Conservation (phyloP, 2,329 filamentous ascomycete genomes). For the Blastomyces silverae region DNA sequence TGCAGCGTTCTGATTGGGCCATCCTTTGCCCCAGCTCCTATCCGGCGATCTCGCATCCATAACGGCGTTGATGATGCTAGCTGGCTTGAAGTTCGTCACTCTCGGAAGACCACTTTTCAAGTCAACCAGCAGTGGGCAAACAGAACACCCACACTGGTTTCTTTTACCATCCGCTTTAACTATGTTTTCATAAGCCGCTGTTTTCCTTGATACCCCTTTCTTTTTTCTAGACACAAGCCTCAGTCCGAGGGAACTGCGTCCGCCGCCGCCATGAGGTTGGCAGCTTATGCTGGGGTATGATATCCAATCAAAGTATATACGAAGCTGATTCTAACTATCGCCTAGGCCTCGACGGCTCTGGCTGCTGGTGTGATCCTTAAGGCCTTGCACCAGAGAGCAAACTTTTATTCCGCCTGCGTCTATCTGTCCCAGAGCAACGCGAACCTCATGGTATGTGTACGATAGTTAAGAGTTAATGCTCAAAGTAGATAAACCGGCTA, state of each 20-base stretch:
- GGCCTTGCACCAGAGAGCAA: slow-evolving; percentile 88
- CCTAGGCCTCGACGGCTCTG: slow-evolving; percentile 70
- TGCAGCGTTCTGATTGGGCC: background rate
- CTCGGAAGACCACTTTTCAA: background rate
- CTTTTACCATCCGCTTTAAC: slow-evolving; percentile 10
- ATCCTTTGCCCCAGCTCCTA: background rate
- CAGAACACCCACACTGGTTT: slow-evolving; percentile 3
- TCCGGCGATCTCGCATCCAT: background rate
- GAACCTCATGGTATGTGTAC: slow-evolving; percentile 66
- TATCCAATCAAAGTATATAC: slow-evolving; percentile 4
- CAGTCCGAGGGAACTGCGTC: slow-evolving; percentile 19
- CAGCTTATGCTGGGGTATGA: slow-evolving; percentile 49
- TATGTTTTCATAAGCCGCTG: slow-evolving; percentile 22
- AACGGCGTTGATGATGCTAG: slow-evolving; percentile 7
- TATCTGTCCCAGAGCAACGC: slow-evolving; percentile 95
- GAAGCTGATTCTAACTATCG: slow-evolving; percentile 18
- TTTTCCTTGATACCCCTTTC: slow-evolving; percentile 14
- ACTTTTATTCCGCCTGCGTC: slow-evolving; percentile 97
- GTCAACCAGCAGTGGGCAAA: slow-evolving; percentile 4
- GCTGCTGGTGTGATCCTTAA: slow-evolving; percentile 78
- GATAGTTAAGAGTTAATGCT: background rate
- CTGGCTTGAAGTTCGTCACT: slow-evolving; percentile 9
- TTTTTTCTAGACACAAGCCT: slow-evolving; percentile 27
- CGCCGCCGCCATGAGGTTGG: slow-evolving; percentile 42
- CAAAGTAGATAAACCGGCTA: background rate